phyloP scores from a whole-genome alignment of 106 monocot genomes.

The Dactylorhiza incarnata region DNA sequence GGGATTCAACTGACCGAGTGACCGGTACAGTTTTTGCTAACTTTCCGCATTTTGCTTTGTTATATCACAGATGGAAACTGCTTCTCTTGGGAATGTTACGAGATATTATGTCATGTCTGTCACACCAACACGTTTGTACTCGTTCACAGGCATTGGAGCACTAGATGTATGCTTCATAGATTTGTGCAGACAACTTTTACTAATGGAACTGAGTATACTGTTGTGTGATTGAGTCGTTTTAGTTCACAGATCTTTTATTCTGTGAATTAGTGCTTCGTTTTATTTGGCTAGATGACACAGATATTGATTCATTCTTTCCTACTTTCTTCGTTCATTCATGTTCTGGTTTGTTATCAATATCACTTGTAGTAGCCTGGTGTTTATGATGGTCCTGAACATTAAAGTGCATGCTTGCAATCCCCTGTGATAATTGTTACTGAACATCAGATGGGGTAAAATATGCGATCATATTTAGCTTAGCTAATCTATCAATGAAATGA shows the following conservation, averaged over 20 bases:
- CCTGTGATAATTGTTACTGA: background rate
- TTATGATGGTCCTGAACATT: background rate
- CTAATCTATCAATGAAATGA: background rate
- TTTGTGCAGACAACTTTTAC: background rate
- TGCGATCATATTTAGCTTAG: background rate
- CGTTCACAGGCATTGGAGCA: slow-evolving; percentile 90
- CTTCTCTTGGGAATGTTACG: slow-evolving; percentile 42
- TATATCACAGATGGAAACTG: slow-evolving; percentile 80
- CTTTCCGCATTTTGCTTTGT: slow-evolving; percentile 3
- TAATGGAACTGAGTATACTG: background rate
- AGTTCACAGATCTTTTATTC: background rate
- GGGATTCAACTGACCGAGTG: background rate
- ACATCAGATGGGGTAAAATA: background rate
- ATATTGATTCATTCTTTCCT: background rate
- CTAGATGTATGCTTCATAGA: slow-evolving; percentile 52
- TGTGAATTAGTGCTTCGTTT: background rate
- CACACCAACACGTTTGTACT: slow-evolving; percentile 88
- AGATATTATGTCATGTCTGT: slow-evolving; percentile 99
- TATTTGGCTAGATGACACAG: background rate
- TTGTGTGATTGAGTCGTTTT: background rate
- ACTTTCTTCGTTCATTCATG: background rate
- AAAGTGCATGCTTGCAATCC: background rate
- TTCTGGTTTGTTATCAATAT: background rate
- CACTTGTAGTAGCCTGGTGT: background rate
- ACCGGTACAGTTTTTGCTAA: slow-evolving; percentile 3